Percentiles rank a stretch among this genome's conserved stretches.
These are phyloP conservation scores for Talaromyces sp. DNA, from an alignment of 2,329 filamentous ascomycete genomes.

Conservation along the genomic window DNA sequence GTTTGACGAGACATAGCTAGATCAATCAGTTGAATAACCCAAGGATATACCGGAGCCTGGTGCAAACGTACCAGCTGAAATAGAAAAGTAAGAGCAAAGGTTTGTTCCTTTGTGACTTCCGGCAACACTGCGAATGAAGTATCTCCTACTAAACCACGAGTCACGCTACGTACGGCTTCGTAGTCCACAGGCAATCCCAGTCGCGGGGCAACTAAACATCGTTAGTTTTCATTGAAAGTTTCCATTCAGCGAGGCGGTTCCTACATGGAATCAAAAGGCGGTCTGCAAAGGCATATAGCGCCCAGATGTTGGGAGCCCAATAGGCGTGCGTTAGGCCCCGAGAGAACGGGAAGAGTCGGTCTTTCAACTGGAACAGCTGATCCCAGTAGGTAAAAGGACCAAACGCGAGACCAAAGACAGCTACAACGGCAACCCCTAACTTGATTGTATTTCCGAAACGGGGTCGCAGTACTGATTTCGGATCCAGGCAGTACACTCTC, in stretches of 20 bases:
- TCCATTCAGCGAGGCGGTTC: constrained; percentile 24
- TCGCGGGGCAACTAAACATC: constrained; percentile 65
- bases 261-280: constrained; percentile 73
- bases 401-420: constrained; percentile 74
- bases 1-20: constrained; percentile 67
- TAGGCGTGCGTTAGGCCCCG: constrained; percentile 94
- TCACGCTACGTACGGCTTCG: constrained; percentile 79
- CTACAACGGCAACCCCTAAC: constrained; percentile 66
- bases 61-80: constrained; percentile 61
- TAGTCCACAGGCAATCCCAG: constrained; percentile 68
- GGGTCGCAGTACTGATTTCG: constrained; percentile 69
- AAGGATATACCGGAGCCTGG: neutral
- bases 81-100: constrained; percentile 74
- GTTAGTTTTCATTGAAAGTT: constrained; percentile 15
- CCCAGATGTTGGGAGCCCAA: constrained; percentile 97
- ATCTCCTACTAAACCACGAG: constrained; percentile 86
- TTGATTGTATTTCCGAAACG: constrained; percentile 76
- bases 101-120: constrained; percentile 71
- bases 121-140: constrained; percentile 91
- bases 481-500: constrained; percentile 79
- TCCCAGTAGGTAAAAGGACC: constrained; percentile 78
- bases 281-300: constrained; percentile 89
- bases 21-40: constrained; percentile 12
- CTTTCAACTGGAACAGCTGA: constrained; percentile 78
- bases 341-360: constrained; percentile 87